phyloP scores from a whole-genome alignment of 306 rosid species.

The Lathyrus sativus region DNA sequence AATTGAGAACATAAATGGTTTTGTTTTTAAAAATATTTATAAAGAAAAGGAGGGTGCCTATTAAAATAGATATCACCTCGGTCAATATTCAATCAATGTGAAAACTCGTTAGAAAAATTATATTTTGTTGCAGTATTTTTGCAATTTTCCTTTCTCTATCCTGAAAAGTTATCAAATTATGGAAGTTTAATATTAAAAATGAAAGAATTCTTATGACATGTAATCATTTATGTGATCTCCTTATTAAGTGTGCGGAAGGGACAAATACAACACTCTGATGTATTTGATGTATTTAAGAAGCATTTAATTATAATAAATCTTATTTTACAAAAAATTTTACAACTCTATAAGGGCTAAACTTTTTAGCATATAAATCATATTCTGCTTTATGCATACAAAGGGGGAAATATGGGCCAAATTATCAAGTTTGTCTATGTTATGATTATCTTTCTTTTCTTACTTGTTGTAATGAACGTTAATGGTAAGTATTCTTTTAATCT shows the following conservation, averaged over 20 bases:
- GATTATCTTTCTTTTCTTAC: background rate
- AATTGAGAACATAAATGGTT: too few relatives aligned
- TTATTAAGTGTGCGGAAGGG: background rate
- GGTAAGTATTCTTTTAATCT: background rate
- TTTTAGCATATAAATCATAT: background rate
- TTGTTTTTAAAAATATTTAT: too few relatives aligned
- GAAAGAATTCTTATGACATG: background rate
- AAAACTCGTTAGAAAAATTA: too few relatives aligned
- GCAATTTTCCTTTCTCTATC: too few relatives aligned
- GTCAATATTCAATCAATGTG: too few relatives aligned
- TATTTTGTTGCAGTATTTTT: too few relatives aligned
- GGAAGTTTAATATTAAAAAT: too few relatives aligned
- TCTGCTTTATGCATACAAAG: background rate
- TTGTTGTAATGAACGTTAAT: background rate
- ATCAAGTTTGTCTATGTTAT: background rate
- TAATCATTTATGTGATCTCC: background rate
- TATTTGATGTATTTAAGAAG: background rate
- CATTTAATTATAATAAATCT: background rate
- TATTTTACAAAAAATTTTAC: background rate
- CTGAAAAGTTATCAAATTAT: too few relatives aligned
- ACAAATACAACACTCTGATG: background rate
- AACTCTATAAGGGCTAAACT: background rate
- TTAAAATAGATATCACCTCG: too few relatives aligned
- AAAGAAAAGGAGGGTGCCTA: too few relatives aligned
- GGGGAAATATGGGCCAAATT: background rate